A percentile compares a stretch with the other conserved stretches of the same genome.
These are phyloP conservation scores for Pelargonium myrrhifolium DNA, from an alignment of 441 rosid species.

Conservation along the genomic window DNA sequence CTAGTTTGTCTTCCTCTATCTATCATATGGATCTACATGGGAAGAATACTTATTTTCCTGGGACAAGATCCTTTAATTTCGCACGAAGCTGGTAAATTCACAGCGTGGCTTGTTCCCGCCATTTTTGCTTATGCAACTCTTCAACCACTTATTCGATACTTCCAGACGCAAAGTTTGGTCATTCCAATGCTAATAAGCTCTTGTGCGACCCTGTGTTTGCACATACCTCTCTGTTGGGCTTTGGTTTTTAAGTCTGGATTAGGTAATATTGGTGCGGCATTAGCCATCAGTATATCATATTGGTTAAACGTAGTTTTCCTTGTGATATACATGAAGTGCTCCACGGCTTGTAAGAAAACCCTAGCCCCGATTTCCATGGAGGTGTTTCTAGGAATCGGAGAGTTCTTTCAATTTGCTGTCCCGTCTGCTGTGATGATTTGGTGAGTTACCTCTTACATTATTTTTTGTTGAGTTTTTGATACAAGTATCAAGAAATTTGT, in stretches of 20 bases:
- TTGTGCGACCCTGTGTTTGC: slow-evolving; percentile 34
- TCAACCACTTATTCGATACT: slow-evolving; percentile 54
- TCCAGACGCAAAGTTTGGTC: slow-evolving; percentile 59
- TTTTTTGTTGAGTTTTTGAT: background rate
- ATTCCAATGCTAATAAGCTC: slow-evolving; percentile 58
- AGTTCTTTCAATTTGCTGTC: slow-evolving; percentile 62
- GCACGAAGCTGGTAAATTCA: slow-evolving; percentile 52
- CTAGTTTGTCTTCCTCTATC: slow-evolving; percentile 43
- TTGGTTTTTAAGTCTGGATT: slow-evolving; percentile 51
- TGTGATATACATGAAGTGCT: slow-evolving; percentile 46
- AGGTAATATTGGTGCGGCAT: slow-evolving; percentile 54
- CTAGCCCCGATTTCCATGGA: slow-evolving; percentile 42
- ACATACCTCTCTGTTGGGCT: slow-evolving; percentile 53
- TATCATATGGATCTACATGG: slow-evolving; percentile 59
- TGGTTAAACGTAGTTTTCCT: slow-evolving; percentile 60
- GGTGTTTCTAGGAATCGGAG: slow-evolving; percentile 45
- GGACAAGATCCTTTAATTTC: slow-evolving; percentile 72
- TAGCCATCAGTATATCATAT: slow-evolving; percentile 50
- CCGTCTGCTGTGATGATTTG: slow-evolving; percentile 82
- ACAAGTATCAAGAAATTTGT: background rate
- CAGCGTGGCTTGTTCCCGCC: slow-evolving; percentile 55
- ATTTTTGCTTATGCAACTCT: slow-evolving; percentile 52
- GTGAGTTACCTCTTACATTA: slow-evolving; percentile 21
- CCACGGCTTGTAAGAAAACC: slow-evolving; percentile 43
- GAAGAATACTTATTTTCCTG: slow-evolving; percentile 34